Conservation (phyloP, 495 filamentous ascomycete species). For the Neurospora cerealis region DNA sequence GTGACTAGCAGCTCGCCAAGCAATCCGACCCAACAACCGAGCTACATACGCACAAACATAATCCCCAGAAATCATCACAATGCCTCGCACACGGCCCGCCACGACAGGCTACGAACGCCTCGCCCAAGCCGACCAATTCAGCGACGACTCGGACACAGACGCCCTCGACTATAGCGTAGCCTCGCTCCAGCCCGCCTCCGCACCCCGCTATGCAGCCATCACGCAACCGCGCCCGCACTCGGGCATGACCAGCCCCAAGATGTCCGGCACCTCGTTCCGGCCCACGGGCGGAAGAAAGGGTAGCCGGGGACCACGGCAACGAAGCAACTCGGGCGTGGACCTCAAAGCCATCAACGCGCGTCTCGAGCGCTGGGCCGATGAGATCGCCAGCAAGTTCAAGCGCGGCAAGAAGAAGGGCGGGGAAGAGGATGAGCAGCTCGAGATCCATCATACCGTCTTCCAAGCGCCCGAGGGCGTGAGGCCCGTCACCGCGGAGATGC, state of each 20-base stretch:
- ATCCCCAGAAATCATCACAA: conserved; percentile 1
- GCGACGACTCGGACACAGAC: conserved; percentile 62
- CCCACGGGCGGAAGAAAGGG: conserved; percentile 37
- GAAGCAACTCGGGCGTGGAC: conserved; percentile 85
- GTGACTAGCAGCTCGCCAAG: background rate
- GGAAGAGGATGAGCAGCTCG: conserved; percentile 70
- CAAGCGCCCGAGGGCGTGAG: conserved; percentile 77
- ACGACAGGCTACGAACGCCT: conserved; percentile 89
- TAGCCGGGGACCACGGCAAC: conserved; percentile 11
- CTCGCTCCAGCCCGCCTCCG: conserved; percentile 50
- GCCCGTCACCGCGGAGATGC: conserved; percentile 63
- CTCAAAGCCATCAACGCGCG: conserved; percentile 98
- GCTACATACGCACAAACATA: background rate
- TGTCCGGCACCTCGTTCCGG: conserved; percentile 3
- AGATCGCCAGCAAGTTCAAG: conserved; percentile 97
- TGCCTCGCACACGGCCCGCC: conserved; percentile 48
- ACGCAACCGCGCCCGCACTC: conserved; percentile 49
- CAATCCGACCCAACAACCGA: background rate
- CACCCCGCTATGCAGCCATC: conserved; percentile 61
- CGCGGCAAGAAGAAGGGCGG: conserved; percentile 62
- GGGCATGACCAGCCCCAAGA: conserved; percentile 47
- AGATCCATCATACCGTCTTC: conserved; percentile 97
- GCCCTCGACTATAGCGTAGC: conserved; percentile 46
- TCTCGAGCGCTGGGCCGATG: conserved; percentile 92
- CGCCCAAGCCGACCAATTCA: conserved; percentile 79